Evolutionary conservation across 164 flowering plant genomes (phyloP), one percentile per base, ranked within the genome.

Genomic region (Kalanchoe fedtschenkoi): DNA sequence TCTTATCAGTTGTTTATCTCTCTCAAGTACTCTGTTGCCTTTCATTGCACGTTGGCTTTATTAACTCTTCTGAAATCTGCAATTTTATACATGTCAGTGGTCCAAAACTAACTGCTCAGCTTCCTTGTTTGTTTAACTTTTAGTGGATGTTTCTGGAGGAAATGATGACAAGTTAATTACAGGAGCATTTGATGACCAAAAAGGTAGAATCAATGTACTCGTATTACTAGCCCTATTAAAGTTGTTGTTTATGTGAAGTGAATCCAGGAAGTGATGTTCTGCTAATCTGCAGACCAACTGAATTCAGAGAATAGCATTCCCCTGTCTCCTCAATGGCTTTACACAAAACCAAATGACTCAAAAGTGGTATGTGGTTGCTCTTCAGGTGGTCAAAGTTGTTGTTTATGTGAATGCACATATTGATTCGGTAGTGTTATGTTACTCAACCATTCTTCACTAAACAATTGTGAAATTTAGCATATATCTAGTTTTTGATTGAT

Each of bases 281-380:
- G 59, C 34, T 37, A n/a, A 32, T 66, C 55, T 70, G 71, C 83
- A 87, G 96, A 89, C 75, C 91, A 79, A 78, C 66, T 38, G 39
- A 58, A 69, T 39, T 74, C 87, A 14, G 96, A 92, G 22, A 89
- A 65, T 78, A 84, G 72, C 72, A 86, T 87, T 26, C 96, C 98
- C 1, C 62, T 92, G 64, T 89, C 98, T 67, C 98, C 96, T 0
- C 98, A 92, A 63, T 92, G 98, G 96, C 91, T 92, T 42, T 80
- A 92, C 73, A 71, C 88, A 38, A 92, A 85, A 75, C 91, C 91
- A 39, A 74, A 34, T 47, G 98, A 91, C 46, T 34, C 78, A 33
- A 91, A 87, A 77, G 58, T 60, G 65, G 75, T 77, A 56, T 22
- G 65, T 64, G n/a, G 41, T 67, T 32, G 57, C 13, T 59, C 13